Percentiles rank a stretch among this genome's conserved stretches.
Conservation (phyloP, 257 asterid species). For the Solanum medicagineum region DNA sequence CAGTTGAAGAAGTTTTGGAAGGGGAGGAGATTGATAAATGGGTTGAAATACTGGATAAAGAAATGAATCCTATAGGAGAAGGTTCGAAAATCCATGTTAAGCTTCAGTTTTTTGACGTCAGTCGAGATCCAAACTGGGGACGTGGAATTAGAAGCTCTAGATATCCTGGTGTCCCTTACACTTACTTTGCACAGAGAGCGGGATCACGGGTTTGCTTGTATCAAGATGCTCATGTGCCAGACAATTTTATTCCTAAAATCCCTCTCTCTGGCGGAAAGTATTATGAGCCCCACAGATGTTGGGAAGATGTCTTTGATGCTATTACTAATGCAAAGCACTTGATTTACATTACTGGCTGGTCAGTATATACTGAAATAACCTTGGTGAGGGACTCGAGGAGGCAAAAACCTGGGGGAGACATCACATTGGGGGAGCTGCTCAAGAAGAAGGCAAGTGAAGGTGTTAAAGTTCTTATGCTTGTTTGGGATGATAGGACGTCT, state of each 20-base stretch:
- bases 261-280: slow-evolving; percentile 55
- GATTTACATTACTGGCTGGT: slow-evolving; percentile 90
- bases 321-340: slow-evolving; percentile 68
- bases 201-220: slow-evolving; percentile 65
- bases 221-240: slow-evolving; percentile 78
- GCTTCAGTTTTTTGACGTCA: slow-evolving; percentile 57
- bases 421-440: slow-evolving; percentile 58
- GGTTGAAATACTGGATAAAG: slow-evolving; percentile 73
- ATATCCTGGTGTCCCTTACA: slow-evolving; percentile 84
- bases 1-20: slow-evolving; percentile 54
- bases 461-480: slow-evolving; percentile 63
- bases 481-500: slow-evolving; percentile 87
- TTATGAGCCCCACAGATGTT: slow-evolving; percentile 66
- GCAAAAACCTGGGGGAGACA: slow-evolving; percentile 64
- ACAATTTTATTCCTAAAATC: slow-evolving; percentile 57
- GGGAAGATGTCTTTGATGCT: slow-evolving; percentile 81
- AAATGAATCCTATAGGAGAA: slow-evolving; percentile 46
- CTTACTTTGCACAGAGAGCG: slow-evolving; percentile 55
- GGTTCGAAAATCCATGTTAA: slow-evolving; percentile 83
- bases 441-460: slow-evolving; percentile 79
- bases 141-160: slow-evolving; percentile 48
- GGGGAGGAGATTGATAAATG: slow-evolving; percentile 79
- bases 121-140: slow-evolving; percentile 55
- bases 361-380: slow-evolving; percentile 67
- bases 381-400: slow-evolving; percentile 71